Evolutionary conservation across 2,329 filamentous ascomycete genomes (phyloP).

Genomic region (Cyphellophora europaea): DNA sequence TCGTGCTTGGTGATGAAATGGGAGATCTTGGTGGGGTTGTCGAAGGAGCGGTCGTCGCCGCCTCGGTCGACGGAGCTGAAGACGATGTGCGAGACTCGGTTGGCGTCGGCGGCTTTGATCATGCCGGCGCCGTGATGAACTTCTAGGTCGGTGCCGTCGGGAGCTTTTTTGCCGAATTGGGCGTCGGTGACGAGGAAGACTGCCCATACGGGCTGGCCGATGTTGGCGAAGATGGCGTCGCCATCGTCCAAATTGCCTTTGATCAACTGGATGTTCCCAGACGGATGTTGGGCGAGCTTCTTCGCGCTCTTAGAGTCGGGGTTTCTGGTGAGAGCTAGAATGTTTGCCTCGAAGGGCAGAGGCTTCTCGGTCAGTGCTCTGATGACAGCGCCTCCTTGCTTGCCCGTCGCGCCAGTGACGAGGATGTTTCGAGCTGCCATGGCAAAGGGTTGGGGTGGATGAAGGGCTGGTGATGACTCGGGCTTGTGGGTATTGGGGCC

Average conservation of each 20-base stretch:
- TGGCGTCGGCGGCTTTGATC: conserved; percentile 38
- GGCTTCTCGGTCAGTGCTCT: conserved; percentile 21
- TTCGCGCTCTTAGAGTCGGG: conserved; percentile 41
- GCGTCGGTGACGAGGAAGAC: conserved; percentile 53
- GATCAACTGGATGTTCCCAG: conserved; percentile 44
- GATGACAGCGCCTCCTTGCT: conserved; percentile 30
- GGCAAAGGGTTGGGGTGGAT: neutral
- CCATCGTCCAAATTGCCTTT: conserved; percentile 49
- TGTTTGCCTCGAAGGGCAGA: conserved; percentile 30
- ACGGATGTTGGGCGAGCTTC: conserved; percentile 28
- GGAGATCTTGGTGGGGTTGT: conserved; percentile 17
- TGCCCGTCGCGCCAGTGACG: conserved; percentile 31
- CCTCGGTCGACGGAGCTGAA: conserved; percentile 29
- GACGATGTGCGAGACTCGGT: conserved; percentile 27
- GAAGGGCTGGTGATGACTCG: too few relatives aligned
- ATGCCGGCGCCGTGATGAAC: conserved; percentile 49
- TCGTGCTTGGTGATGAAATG: conserved; percentile 21
- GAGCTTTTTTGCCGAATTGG: conserved; percentile 24
- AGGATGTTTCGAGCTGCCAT: conserved; percentile 21
- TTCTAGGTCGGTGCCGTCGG: conserved; percentile 29
- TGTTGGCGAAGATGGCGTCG: conserved; percentile 39
- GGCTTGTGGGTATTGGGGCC: too few relatives aligned
- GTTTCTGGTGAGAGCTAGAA: conserved; percentile 43
- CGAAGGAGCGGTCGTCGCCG: conserved; percentile 21
- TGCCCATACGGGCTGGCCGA: conserved; percentile 42